Evolutionary conservation across 306 rosid species (phyloP), one percentile per base, ranked within the genome.

Genomic region (Malus fusca): DNA sequence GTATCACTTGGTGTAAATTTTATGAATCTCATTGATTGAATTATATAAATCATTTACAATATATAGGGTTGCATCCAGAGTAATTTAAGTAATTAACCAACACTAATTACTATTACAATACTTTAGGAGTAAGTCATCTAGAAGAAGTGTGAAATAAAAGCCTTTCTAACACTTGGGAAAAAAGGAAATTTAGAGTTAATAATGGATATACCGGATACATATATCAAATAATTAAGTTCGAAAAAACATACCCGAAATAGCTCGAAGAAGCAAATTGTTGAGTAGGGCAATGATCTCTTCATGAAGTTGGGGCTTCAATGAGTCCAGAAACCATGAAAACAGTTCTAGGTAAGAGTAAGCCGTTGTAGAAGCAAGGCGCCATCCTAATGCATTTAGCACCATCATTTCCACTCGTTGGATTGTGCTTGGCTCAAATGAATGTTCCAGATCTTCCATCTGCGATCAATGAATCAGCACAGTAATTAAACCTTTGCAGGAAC

Each of bases 351-450:
- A 75, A 8, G 85, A 82, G 68, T 78, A 82, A 66, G 85, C 8
- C 53, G 92, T 84, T 52, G 82, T 79, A 62, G 83, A 56, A 53
- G 83, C 74, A 8, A 88, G 78, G 37, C 85, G 84, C 92, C 92
- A 86, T 40, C 66, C 81, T 26, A 88, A 64, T 61, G 88, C 84
- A 46, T 82, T 23, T 74, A 88, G 74, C 56, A 88, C 40, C 68
- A 9, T 76, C 82, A 86, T 8, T 77, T 88, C 90, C 90, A 88
- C 82, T 77, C 51, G 63, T 77, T 84, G 82, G 68, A 88, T 58
- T 23, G 76, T 53, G 30, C 67, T 76, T 23, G 74, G 53, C 30
- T 84, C 19, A 64, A 82, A 85, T 23, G 37, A 56, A 74, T 84
- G 67, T 25, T 80, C 83, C 64, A 84, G 64, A 46, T 79, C 82